Percentiles rank a stretch among this genome's conserved stretches.
phyloP scores from a whole-genome alignment of 2,329 filamentous ascomycete species.

The Capronia coronata region DNA sequence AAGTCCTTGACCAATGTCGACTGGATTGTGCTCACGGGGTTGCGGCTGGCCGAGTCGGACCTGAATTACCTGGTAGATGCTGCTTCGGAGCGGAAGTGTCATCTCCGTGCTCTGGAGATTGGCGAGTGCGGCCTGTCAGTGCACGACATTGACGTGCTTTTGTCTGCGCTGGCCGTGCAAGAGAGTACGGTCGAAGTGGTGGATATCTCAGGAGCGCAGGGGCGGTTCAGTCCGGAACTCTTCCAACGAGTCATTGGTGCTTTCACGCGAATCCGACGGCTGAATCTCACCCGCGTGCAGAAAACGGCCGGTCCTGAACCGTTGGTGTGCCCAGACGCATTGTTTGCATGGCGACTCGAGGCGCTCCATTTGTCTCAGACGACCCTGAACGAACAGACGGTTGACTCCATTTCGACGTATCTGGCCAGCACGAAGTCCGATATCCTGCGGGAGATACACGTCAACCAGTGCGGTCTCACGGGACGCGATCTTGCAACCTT shows the following conservation, averaged over 20 bases:
- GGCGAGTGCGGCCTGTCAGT: slow-evolving; percentile 54
- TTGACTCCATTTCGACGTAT: slow-evolving; percentile 61
- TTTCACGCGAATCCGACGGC: slow-evolving; percentile 59
- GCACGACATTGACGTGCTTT: slow-evolving; percentile 49
- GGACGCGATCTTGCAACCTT: slow-evolving; percentile 60
- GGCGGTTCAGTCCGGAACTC: slow-evolving; percentile 56
- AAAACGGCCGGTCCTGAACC: slow-evolving; percentile 58
- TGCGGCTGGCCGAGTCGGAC: slow-evolving; percentile 64
- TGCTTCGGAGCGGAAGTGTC: slow-evolving; percentile 58
- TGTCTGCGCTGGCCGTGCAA: slow-evolving; percentile 59
- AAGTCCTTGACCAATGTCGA: slow-evolving; percentile 62
- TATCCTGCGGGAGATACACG: slow-evolving; percentile 53
- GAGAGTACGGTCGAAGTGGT: slow-evolving; percentile 61
- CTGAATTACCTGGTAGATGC: slow-evolving; percentile 60
- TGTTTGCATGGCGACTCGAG: slow-evolving; percentile 61
- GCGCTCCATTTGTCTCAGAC: slow-evolving; percentile 61
- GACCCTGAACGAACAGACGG: slow-evolving; percentile 54
- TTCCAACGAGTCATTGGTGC: slow-evolving; percentile 61
- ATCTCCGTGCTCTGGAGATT: slow-evolving; percentile 61
- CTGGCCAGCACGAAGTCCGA: slow-evolving; percentile 55
- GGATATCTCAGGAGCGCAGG: slow-evolving; percentile 61
- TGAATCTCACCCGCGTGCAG: slow-evolving; percentile 60
- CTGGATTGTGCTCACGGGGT: slow-evolving; percentile 63
- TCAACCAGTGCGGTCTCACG: slow-evolving; percentile 62
- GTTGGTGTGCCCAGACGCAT: slow-evolving; percentile 58